A percentile compares a stretch with the other conserved stretches of the same genome.
These are phyloP conservation scores for Flaveria trinervia DNA, from an alignment of 129 eudicot species.

Conservation along the genomic window DNA sequence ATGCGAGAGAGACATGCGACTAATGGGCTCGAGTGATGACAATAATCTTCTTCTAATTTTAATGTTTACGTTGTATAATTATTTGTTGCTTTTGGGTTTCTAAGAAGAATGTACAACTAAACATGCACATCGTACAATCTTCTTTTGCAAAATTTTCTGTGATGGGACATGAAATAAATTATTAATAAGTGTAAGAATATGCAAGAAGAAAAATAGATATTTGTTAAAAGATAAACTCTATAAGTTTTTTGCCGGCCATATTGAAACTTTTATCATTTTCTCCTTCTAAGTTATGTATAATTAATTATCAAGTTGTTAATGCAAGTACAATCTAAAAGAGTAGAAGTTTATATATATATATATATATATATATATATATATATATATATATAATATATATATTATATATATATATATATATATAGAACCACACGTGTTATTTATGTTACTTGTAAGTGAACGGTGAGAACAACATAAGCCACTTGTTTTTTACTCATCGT, in stretches of 20 bases:
- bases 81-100: constrained; percentile 18
- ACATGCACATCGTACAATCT: constrained; percentile 7
- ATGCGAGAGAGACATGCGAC: constrained; percentile 50
- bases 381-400: no score
- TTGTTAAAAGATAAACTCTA: background rate
- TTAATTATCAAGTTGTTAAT: background rate
- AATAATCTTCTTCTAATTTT: background rate
- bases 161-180: constrained; percentile 13
- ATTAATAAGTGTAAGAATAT: constrained; percentile 28
- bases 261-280: no score
- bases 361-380: no score
- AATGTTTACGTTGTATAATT: constrained; percentile 13
- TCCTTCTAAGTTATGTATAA: background rate
- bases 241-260: no score
- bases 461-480: no score
- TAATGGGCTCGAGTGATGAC: background rate
- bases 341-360: no score
- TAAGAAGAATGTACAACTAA: constrained; percentile 16
- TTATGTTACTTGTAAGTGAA: no score
- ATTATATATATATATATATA: no score
- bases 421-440: no score
- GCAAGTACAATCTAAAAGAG: no score
- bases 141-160: background rate
- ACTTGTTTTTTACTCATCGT: no score
- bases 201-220: background rate